A percentile compares a stretch with the other conserved stretches of the same genome.
Conservation (phyloP, 2,329 filamentous ascomycete genomes). For the Berkeleyomyces rouxiae region DNA sequence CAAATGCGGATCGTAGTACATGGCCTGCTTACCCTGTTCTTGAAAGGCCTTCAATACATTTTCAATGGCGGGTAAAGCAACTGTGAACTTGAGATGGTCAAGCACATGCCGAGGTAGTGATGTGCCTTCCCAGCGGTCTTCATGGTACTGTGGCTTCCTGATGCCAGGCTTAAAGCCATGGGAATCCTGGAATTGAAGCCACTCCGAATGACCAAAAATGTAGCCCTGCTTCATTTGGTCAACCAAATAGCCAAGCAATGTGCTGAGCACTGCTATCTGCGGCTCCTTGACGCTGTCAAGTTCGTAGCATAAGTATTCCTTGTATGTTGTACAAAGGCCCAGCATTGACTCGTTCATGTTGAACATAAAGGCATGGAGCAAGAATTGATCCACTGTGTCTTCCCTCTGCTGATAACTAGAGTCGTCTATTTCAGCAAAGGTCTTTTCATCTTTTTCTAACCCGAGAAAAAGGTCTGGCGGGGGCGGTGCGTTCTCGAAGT, state of each 20-base stretch:
- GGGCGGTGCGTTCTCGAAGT: constrained; percentile 46
- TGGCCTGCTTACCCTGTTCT: constrained; percentile 11
- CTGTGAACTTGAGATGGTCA: constrained; percentile 42
- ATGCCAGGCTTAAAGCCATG: constrained; percentile 8
- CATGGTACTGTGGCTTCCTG: constrained; percentile 29
- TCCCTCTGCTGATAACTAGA: constrained; percentile 19
- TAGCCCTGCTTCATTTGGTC: constrained; percentile 41
- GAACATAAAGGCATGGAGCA: constrained; percentile 39
- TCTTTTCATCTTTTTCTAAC: constrained; percentile 21
- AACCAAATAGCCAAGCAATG: constrained; percentile 35
- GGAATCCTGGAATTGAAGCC: constrained; percentile 22
- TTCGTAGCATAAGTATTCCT: constrained; percentile 46
- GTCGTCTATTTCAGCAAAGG: constrained; percentile 28
- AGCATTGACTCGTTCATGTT: constrained; percentile 40
- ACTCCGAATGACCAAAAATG: constrained; percentile 29
- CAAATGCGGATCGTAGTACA: constrained; percentile 25
- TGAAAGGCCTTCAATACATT: constrained; percentile 20
- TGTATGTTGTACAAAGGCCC: constrained; percentile 46
- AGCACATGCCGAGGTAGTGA: constrained; percentile 32
- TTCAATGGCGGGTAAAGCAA: constrained; percentile 29
- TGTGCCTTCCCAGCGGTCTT: constrained; percentile 18
- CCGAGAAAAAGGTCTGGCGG: constrained; percentile 13
- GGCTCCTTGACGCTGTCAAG: constrained; percentile 31
- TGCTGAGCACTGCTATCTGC: constrained; percentile 32
- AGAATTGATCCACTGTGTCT: constrained; percentile 25